Evolutionary conservation across 2,329 filamentous ascomycete genomes (phyloP), one percentile per base, ranked within the genome.

Genomic region (Aspergillus fumigatiaffinis): DNA sequence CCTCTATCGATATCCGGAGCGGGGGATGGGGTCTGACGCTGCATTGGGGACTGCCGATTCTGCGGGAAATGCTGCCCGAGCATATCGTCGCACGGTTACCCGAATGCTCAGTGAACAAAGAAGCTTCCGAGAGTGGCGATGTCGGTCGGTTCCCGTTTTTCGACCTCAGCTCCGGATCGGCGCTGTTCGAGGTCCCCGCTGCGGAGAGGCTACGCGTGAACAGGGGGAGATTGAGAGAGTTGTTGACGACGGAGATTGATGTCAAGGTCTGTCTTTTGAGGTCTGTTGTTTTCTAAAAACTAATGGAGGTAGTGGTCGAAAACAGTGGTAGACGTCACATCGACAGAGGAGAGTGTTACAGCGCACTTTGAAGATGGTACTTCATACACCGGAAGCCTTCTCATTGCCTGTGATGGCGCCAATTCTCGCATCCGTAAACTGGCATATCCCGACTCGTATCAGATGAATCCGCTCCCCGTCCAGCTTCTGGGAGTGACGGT

Each of bases 11-110:
- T 56, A 76, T 76, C 28, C 81, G 79, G 32, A 81, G 73, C 21
- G 73, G 78, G 3, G 84, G 85, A 60, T 88, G 85, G 86, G 86
- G 84, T 3, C 73, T 88, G 56, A 87, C 84, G 0, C 73, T 88
- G 56, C 83, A 87, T 66, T 88, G 84, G 84, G 83, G 82, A 4
- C 76, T 87, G 9, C 76, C 80, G 0, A 77, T 76, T 1, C 73
- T 87, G 44, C 75, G 80, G 48, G 66, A 74, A 7, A 73, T 87
- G 23, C 72, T 87, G 28, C 81, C 84, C 0, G 66, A 75, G 0
- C 70, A 79, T 12, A 68, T 85, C 6, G 67, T 78, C 3, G 65
- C 67, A 2, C 75, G 76, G 0, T 68, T 86, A 2, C 75, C 78
- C 1, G 78, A 81, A 50, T 76, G 80, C 0, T 83, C 82, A 63